A percentile compares a stretch with the other conserved stretches of the same genome.
Evolutionary conservation across 495 filamentous ascomycete genomes (phyloP).

Genomic region (Aspergillus sclerotiicarbonarius): DNA sequence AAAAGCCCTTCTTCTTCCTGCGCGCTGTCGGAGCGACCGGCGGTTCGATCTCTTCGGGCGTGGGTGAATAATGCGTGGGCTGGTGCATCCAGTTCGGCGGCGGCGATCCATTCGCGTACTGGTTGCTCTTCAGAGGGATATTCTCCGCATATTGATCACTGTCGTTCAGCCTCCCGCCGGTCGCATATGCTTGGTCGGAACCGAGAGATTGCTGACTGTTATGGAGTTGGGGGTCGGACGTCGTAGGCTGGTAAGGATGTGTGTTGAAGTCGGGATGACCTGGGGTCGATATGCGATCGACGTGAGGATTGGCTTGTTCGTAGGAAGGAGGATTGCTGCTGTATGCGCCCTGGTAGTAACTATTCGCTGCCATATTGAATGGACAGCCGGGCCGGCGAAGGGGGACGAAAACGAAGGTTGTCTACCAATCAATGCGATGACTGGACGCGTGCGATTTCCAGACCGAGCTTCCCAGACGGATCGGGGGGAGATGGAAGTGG

Average conservation of each 20-base stretch:
- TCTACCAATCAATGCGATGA: not conserved
- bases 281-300: slow-evolving; percentile 30
- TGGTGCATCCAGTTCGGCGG: slow-evolving; percentile 41
- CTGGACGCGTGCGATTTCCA: not conserved
- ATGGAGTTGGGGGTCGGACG: slow-evolving; percentile 32
- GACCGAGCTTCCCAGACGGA: not conserved
- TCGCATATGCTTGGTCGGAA: slow-evolving; percentile 34
- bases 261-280: slow-evolving; percentile 30
- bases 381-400: not conserved
- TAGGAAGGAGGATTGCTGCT: slow-evolving; percentile 42
- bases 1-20: slow-evolving; percentile 47
- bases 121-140: slow-evolving; percentile 46
- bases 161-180: slow-evolving; percentile 35
- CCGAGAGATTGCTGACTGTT: slow-evolving; percentile 43
- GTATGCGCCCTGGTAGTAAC: slow-evolving; percentile 67
- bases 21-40: slow-evolving; percentile 17
- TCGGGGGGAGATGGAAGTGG: not conserved
- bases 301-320: slow-evolving; percentile 36
- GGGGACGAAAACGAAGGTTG: slow-evolving; percentile 12
- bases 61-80: slow-evolving; percentile 40
- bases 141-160: slow-evolving; percentile 50
- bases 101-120: slow-evolving; percentile 29
- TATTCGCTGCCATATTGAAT: slow-evolving; percentile 73
- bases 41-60: slow-evolving; percentile 27
- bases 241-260: slow-evolving; percentile 28